Percentiles rank a stretch among this genome's conserved stretches.
Conservation (phyloP, 139 green algal species). For the Raphidocelis subcapitata region DNA sequence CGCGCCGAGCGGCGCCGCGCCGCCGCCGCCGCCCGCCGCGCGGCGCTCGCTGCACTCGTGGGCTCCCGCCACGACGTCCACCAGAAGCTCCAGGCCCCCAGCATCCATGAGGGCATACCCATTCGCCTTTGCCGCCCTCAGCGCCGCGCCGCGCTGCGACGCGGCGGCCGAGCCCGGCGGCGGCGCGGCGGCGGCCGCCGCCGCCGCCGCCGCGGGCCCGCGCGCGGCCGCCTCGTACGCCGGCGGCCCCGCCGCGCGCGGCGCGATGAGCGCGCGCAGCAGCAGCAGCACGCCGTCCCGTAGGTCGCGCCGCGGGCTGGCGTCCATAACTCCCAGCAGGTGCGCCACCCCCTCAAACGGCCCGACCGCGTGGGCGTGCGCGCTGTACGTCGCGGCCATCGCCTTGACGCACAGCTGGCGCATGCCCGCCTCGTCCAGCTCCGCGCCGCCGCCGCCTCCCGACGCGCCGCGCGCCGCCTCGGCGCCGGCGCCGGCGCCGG, state of each 20-base stretch:
- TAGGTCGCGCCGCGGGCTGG: slow-evolving; percentile 52
- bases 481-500: background rate
- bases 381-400: slow-evolving; percentile 82
- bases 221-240: background rate
- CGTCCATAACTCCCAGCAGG: slow-evolving; percentile 70
- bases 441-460: too few species aligned
- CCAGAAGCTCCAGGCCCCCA: slow-evolving; percentile 73
- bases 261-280: slow-evolving; percentile 72
- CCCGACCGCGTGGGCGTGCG: slow-evolving; percentile 46
- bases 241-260: slow-evolving; percentile 17
- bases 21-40: background rate
- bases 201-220: background rate
- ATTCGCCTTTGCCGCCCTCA: slow-evolving; percentile 55
- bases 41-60: slow-evolving; percentile 68
- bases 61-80: slow-evolving; percentile 77
- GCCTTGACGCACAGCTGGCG: slow-evolving; percentile 79
- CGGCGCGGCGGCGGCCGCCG: background rate
- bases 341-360: slow-evolving; percentile 79
- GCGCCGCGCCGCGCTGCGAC: slow-evolving; percentile 6
- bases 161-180: background rate
- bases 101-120: slow-evolving; percentile 60
- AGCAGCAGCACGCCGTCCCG: slow-evolving; percentile 78
- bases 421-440: too few species aligned
- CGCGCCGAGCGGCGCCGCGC: slow-evolving; percentile 20
- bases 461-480: background rate